Conservation (phyloP, 768 basidiomycete species). For the Heimioporus sp. region DNA sequence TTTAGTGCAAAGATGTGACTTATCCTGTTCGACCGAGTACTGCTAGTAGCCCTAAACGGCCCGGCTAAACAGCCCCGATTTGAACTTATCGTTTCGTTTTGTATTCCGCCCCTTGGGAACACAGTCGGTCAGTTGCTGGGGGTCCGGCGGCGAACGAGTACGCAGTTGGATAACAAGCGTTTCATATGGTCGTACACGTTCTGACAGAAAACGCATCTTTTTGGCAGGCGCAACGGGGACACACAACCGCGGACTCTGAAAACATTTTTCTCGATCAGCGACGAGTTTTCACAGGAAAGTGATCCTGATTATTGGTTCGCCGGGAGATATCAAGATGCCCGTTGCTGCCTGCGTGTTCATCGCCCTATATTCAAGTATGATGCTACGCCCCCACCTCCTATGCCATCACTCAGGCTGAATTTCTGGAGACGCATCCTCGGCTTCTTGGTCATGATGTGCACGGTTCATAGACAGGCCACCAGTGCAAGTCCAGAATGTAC, state of each 20-base stretch:
- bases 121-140: background rate
- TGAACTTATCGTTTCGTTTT: too few relatives aligned
- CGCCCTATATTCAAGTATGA: background rate
- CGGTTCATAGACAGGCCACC: background rate
- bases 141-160: background rate
- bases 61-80: too few relatives aligned
- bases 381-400: background rate
- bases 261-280: background rate
- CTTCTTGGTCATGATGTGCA: slow-evolving; percentile 1
- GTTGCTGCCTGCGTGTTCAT: too few relatives aligned
- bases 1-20: too few relatives aligned
- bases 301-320: background rate
- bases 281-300: background rate
- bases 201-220: too few relatives aligned
- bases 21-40: too few relatives aligned
- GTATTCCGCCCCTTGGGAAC: background rate
- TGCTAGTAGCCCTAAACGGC: too few relatives aligned
- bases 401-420: background rate
- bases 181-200: too few relatives aligned
- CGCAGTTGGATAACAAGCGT: too few relatives aligned
- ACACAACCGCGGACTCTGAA: background rate
- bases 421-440: background rate
- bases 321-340: background rate
- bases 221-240: background rate
- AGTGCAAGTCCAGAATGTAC: background rate